These are phyloP conservation scores for Nannochloropsis oceanica DNA, from an alignment of 108 stramenopile genomes.

Conservation along the genomic window DNA sequence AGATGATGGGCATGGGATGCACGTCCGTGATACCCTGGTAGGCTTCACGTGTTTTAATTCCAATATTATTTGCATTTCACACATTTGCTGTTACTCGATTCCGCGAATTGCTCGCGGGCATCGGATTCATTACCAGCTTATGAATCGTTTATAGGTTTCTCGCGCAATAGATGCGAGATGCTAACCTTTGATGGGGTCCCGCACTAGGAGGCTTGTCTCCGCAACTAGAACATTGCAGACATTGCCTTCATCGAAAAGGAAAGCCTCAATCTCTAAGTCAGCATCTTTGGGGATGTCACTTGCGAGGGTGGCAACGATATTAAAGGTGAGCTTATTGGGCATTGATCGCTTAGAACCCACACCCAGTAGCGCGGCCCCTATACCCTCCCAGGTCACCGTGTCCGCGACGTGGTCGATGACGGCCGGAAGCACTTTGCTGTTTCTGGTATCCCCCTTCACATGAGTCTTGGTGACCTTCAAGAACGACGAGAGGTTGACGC, in stretches of 20 bases:
- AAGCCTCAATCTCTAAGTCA: neutral
- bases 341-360: neutral
- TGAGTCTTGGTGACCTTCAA: neutral
- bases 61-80: no score
- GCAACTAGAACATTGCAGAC: neutral
- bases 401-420: neutral
- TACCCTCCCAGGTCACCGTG: neutral
- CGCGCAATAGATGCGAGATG: no score
- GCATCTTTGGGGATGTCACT: neutral
- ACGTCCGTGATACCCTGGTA: no score
- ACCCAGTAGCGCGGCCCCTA: neutral
- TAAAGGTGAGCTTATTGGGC: neutral
- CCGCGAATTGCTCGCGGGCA: no score
- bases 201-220: neutral
- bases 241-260: neutral
- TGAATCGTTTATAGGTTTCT: no score
- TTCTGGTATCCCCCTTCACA: neutral
- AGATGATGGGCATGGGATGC: no score
- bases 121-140: no score
- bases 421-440: neutral
- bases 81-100: no score
- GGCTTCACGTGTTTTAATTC: no score
- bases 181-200: no score
- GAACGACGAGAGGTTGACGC: neutral
- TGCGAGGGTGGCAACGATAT: neutral